Conservation (phyloP, 2,329 filamentous ascomycete species). For the Aureobasidium lini region DNA sequence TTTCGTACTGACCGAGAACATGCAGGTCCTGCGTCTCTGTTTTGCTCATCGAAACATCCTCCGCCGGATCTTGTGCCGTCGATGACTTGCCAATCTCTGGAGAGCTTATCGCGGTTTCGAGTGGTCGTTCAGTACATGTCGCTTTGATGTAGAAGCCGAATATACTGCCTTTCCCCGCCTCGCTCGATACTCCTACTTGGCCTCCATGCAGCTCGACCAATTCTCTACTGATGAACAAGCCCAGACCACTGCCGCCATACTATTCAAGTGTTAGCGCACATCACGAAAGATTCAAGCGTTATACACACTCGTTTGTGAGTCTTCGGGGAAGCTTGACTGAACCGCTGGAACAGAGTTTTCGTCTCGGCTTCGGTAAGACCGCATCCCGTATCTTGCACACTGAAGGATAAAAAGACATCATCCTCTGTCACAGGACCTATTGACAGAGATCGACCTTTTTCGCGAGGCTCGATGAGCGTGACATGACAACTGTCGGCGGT, state of each 20-base stretch:
- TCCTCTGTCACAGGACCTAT: constrained; percentile 22
- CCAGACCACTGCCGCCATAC: constrained; percentile 61
- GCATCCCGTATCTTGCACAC: constrained; percentile 29
- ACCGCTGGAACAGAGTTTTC: constrained; percentile 54
- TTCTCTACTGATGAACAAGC: constrained; percentile 58
- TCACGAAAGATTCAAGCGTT: too few species aligned
- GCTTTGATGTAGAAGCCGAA: constrained; percentile 60
- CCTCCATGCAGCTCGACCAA: constrained; percentile 62
- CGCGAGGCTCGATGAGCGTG: constrained; percentile 15
- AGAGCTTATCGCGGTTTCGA: not conserved
- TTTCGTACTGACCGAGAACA: constrained; percentile 12
- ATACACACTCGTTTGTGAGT: constrained; percentile 43
- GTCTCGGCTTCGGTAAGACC: constrained; percentile 28
- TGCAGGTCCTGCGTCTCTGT: constrained; percentile 26
- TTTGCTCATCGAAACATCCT: constrained; percentile 28
- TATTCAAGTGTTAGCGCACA: constrained; percentile 34
- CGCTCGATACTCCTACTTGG: constrained; percentile 55
- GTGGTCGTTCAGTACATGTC: not conserved
- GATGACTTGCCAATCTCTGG: not conserved
- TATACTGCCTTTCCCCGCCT: constrained; percentile 49
- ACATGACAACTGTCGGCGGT: constrained; percentile 14
- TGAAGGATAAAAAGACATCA: constrained; percentile 17
- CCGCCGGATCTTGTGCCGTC: not conserved
- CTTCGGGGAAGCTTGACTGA: constrained; percentile 58
- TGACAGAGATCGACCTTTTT: not conserved